Evolutionary conservation across 768 basidiomycete genomes (phyloP), one percentile per base, ranked within the genome.

Genomic region (Mycena floridula): DNA sequence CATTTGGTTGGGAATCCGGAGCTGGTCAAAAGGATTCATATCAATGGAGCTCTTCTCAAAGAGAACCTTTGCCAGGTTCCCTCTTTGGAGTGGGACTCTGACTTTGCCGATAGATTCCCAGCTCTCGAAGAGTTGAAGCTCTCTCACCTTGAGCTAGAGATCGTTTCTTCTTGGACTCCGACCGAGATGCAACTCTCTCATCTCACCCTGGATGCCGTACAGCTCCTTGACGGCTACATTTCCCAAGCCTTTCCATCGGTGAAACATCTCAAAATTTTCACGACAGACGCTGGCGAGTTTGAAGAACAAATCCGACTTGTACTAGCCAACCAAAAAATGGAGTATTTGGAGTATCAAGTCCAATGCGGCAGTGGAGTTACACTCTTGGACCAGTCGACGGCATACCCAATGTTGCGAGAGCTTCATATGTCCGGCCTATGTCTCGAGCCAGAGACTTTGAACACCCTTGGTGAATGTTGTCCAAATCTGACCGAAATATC

Each of bases 11-110:
- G 54, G 27, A 62, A 68, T 54, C 60, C 74, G 41, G 65, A 73
- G 15, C 47, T 57, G 15, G 53, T 81, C 13, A 59, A 56, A 37
- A 62, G 68, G 26, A 55, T 79, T 15, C 69, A 69, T 39, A 63
- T 79, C 48, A 72, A 79, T 53, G 79, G 77, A 7, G 63, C 58
- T 38, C 46, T 63, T 40, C 43, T 67, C 11, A 44, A 49, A n/a
- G 43, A 54, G 32, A 54, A 56, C 20, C 43, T 64, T 26, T 49
- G 49, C 40, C 41, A 50, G 15, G 56, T 49, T 21, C 62, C 73
- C 1, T 74, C 74, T 15, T 54, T 81, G 50, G 70, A 72, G 49
- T 79, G 77, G 77, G 74, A 78, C 51, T 74, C 78, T 42, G 59
- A 58, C 27, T 55, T 77, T n/a, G 62, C 66, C 2, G 68, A 65